Base-by-base conservation (phyloP, 495 filamentous ascomycete species). In the Entonaema liquescens region DNA sequence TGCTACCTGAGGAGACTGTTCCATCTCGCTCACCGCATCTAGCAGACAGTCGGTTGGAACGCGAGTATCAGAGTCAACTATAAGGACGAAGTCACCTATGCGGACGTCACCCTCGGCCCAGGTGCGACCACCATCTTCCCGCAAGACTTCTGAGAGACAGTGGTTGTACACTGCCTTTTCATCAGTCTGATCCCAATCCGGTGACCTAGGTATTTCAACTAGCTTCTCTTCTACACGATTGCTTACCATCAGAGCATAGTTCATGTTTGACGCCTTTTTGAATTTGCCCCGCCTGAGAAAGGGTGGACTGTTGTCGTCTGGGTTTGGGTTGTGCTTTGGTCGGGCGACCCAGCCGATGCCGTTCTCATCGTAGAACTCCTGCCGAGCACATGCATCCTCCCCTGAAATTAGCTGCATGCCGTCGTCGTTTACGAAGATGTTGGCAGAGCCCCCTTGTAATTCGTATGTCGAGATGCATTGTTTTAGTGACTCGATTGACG, bases 181-280 rank as follows among this genome's bases (percentile, higher is more conserved):
- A 52, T 86, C 80, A 25, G 81, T 82, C 64, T 80, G 78, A n/a
- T 70, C 82, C 86, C 88, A 89, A 17, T 73, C 71, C 3, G 77
- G 65, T 8, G 75, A 59, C 13, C 86, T 79, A 5, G 80, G 73
- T 42, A 86, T 66, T 13, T 67, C 54, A 13, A 66, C 60, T 8
- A 91, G 81, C 65, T 85, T 88, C 1, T 87, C 85, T 72, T 91
- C 89, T 33, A 91, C 85, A 13, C 84, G 79, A 56, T 84, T 85
- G 73, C 85, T 88, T 33, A 88, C 73, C 76, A 82, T 82, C 74
- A 91, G 73, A 9, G 84, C 87, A 56, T 89, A 91, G 76, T 91
- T 91, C 89, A 91, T 91, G 77, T 91, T 91, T 28, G 88, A 90
- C 25, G 89, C 89, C 75, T 91, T 91, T 81, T 91, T 91, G 81